Base-by-base conservation (phyloP, 2,329 filamentous ascomycete genomes). In the Fusarium kyushuense region DNA sequence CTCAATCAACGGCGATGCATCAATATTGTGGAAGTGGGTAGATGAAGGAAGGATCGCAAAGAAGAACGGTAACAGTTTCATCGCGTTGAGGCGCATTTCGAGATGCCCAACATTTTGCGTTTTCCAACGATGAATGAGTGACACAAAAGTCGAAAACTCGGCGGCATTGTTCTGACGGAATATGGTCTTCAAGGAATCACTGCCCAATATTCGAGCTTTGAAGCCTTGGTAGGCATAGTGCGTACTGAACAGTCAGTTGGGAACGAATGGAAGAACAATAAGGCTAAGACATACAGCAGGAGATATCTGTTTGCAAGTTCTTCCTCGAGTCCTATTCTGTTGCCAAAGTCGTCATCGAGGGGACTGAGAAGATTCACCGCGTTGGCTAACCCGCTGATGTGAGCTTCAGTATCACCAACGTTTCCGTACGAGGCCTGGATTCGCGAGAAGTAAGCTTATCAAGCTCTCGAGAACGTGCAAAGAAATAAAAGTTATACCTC, bases 271-370 rank as follows among this genome's bases (percentile, higher is more conserved):
- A 8, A 16, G 10, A 2, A 9, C 0, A 11, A 0, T 4, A 4
- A 2, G 5, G 10, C 6, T 5, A 3, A 12, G 4, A 43, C 69
- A 45, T 11, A 74, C 72, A 73, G 14, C 6, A 74, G 49, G 1
- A 74, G 42, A 42, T 72, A 74, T 1, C 72, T 61, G 14, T 73
- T 66, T 0, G 66, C 60, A 6, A 74, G 60, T n/a, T 74, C 72
- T 3, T 74, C 63, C 1, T 71, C 68, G 1, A 70, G 25, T 2
- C 35, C 40, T 0, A 12, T 2, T 11, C 40, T 49, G 2, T 30
- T 30, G 0, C 38, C 4, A 5, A 68, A 55, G 6, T 41, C 33
- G 2, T 25, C 29, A 3, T 60, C 40, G 0, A 70, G 41, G 0
- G 72, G 71, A 1, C 65, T 63, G 2, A 72, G 41, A 12, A 73